Evolutionary conservation across 345 rosid genomes (phyloP), one percentile per base, ranked within the genome.

Genomic region (Brassica cretica): DNA sequence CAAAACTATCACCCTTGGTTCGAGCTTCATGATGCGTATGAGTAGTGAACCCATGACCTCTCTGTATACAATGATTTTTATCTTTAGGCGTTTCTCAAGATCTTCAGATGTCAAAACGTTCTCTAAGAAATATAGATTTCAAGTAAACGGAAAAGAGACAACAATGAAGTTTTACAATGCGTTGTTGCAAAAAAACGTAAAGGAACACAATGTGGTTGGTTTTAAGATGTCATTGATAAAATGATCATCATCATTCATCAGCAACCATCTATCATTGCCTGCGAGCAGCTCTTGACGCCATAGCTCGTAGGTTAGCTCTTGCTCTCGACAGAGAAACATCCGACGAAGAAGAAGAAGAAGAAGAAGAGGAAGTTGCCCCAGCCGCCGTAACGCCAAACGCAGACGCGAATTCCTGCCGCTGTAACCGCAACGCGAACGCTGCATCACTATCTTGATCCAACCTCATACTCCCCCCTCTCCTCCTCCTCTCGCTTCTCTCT

Each of bases 271-370:
- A 60, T 25, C 64, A 61, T 84, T 92, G 84, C 8, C 75, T 76
- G 4, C 91, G 87, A 60, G 84, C 71, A 65, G 97, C 98, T 81
- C 94, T 88, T 51, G 99, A 88, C 68, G 96, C 97, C 94, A 93
- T 88, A 18, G 98, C 97, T 85, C 98, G 85, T 67, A 91, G 71
- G 79, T 93, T 95, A 78, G 89, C 89, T 88, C 96, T 88, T 41
- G 98, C 99, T 32, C 71, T 58, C 19, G 86, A 84, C 79, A 80
- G 63, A 70, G 15, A 61, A 60, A 70, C 69, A 73, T 29, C 70
- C 0, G 78, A 79, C 35, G 82, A 78, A 67, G 78, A 32, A 32
- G 73, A 78, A 60, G 82, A 78, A 78, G 82, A 32, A 19, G 68
- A 14, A 14, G 18, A 79, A 49, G 82, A 73, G 73, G 82, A 32